Evolutionary conservation across 1,284 basidiomycete species (phyloP).

Genomic region (Rhizoctonia solani): DNA sequence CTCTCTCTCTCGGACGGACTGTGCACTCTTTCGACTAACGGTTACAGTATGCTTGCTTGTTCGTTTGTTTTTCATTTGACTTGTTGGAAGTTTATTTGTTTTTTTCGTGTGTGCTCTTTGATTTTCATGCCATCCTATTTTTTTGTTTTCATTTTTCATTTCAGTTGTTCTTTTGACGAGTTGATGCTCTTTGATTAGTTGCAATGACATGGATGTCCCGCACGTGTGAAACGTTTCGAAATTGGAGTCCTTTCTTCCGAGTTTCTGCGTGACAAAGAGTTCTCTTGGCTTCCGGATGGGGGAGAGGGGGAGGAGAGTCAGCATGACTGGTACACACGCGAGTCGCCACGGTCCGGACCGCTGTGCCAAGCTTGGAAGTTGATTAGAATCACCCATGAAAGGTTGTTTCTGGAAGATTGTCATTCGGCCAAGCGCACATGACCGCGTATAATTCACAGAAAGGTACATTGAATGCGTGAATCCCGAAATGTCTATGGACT

Average conservation of each 20-base stretch:
- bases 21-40: not conserved
- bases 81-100: not conserved
- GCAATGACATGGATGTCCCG: not conserved
- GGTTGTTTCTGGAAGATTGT: too few relatives aligned
- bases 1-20: not conserved
- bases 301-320: too few relatives aligned
- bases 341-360: not conserved
- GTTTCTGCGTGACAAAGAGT: too few relatives aligned
- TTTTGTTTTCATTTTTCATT: not conserved
- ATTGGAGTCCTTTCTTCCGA: too few relatives aligned
- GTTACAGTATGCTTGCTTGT: too few relatives aligned
- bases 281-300: too few relatives aligned
- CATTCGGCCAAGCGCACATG: too few relatives aligned
- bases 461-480: not conserved
- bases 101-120: not conserved
- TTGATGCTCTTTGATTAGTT: not conserved
- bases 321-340: not conserved
- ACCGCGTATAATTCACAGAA: not conserved
- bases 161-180: not conserved
- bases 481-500: not conserved
- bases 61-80: not conserved
- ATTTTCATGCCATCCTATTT: not conserved
- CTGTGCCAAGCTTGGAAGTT: too few relatives aligned
- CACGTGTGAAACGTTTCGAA: not conserved
- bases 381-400: too few relatives aligned